Evolutionary conservation across 176 grass and related monocot genomes (phyloP).

Genomic region (Puya raimondii): DNA sequence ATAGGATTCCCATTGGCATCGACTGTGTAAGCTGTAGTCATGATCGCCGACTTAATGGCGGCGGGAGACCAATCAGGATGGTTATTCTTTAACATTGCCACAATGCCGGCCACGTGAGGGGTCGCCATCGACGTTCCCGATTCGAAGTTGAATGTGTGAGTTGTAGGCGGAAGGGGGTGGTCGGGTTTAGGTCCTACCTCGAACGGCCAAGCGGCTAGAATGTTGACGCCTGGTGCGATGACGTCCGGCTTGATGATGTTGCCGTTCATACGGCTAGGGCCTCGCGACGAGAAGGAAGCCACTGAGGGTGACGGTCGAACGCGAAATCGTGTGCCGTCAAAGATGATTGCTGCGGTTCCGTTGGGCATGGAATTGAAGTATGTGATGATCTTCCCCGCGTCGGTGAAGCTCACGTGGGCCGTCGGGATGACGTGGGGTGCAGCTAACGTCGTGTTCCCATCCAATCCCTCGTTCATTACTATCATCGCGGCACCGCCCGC

Average conservation of each 20-base stretch:
- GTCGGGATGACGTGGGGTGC: conserved; percentile 46
- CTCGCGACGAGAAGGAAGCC: conserved; percentile 60
- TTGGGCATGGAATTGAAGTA: conserved; percentile 41
- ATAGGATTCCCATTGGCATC: conserved; percentile 32
- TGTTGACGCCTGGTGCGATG: conserved; percentile 54
- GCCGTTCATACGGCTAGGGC: conserved; percentile 44
- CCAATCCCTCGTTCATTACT: neutral
- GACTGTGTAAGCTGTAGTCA: conserved; percentile 49
- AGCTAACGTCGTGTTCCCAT: conserved; percentile 23
- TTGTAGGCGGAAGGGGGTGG: neutral
- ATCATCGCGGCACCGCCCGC: conserved; percentile 53
- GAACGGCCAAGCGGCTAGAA: conserved; percentile 29
- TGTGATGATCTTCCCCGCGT: conserved; percentile 22
- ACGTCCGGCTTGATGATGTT: conserved; percentile 84
- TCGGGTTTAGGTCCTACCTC: neutral
- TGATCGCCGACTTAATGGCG: conserved; percentile 85
- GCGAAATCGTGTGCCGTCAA: conserved; percentile 36
- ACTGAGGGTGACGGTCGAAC: conserved; percentile 27
- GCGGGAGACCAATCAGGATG: conserved; percentile 72
- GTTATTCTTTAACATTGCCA: conserved; percentile 49
- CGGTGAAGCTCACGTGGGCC: conserved; percentile 19
- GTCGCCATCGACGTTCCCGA: conserved; percentile 87
- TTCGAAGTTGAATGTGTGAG: conserved; percentile 36
- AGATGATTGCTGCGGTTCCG: conserved; percentile 42
- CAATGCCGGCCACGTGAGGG: conserved; percentile 73